Base-by-base conservation (phyloP, 225 moss, liverwort and hornwort species). In the Marchantia paleacea region DNA sequence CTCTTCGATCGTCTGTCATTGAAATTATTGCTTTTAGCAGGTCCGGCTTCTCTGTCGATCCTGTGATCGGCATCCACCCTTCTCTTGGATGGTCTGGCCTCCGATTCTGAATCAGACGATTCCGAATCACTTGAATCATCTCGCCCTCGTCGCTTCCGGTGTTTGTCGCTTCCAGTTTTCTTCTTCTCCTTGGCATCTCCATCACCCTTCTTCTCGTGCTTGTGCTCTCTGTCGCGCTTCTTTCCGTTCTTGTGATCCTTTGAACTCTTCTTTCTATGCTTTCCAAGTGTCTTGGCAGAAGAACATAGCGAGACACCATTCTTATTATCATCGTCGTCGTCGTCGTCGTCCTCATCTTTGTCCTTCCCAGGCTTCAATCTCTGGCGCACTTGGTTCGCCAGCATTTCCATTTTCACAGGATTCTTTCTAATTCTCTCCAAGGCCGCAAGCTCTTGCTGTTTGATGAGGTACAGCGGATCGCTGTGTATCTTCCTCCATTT, bases 401-500 rank as follows among this genome's bases (percentile, higher is more conserved):
- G 79, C 76, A 81, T 79, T 61, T 85, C 91, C 99, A 99, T 94
- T 85, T 95, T 99, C 75, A 99, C 99, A 10, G 95, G 99, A 79
- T 99, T 99, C 85, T 92, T 94, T 61, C 91, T 89, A 69, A 99
- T 99, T 79, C 90, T 87, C 29, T 91, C 86, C 73, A 94, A 87
- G 20, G 95, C 99, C 62, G 92, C 99, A 79, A 91, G 90, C 84
- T 99, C 99, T 83, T 94, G 99, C 86, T 95, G 92, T 51, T 90
- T 93, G 77, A 99, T 99, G 65, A 94, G 82, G 66, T 90, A 91
- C 75, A 99, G 80, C 11, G 99, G 99, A 80, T 99, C 99, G 39
- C 92, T 91, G 80, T 99, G 99, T 79, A 99, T 90, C 83, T 99
- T 99, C 84, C 95, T 92, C 99, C 99, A 99, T 58, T 92, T 87